Conservation (phyloP, 129 eudicot genomes). For the Helichrysum umbraculigerum region DNA sequence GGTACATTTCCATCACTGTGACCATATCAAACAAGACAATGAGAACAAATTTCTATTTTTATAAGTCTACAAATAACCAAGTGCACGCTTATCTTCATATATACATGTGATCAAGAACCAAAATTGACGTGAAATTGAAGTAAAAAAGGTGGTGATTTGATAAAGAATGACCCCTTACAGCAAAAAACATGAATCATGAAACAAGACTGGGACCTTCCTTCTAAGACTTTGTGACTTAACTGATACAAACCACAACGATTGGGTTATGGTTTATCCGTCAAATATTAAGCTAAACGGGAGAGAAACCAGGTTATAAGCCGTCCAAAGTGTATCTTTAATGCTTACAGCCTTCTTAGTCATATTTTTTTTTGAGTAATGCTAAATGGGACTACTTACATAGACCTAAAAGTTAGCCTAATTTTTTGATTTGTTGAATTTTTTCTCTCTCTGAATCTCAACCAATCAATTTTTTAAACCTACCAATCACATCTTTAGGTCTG, state of each 20-base stretch:
- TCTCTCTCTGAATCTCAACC: no score
- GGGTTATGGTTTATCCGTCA: neutral
- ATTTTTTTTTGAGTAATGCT: no score
- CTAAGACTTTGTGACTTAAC: no score
- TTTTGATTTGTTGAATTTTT: no score
- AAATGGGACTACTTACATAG: no score
- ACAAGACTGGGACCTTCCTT: neutral
- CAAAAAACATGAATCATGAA: neutral
- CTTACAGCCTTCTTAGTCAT: neutral
- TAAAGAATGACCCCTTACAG: neutral
- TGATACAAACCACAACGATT: no score
- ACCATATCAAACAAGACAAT: slow-evolving; percentile 12
- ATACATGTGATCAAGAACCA: neutral
- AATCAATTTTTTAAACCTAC: no score
- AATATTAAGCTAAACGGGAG: neutral
- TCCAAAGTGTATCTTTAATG: neutral
- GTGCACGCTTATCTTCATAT: neutral
- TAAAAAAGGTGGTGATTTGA: neutral
- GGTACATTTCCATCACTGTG: slow-evolving; percentile 79
- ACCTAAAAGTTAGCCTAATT: no score
- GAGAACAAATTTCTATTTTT: neutral
- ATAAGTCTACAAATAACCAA: neutral
- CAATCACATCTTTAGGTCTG: no score
- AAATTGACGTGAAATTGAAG: neutral
- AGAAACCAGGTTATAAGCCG: neutral